Evolutionary conservation across 2,329 filamentous ascomycete genomes (phyloP).

Genomic region (Thielaviopsis ethacetica): DNA sequence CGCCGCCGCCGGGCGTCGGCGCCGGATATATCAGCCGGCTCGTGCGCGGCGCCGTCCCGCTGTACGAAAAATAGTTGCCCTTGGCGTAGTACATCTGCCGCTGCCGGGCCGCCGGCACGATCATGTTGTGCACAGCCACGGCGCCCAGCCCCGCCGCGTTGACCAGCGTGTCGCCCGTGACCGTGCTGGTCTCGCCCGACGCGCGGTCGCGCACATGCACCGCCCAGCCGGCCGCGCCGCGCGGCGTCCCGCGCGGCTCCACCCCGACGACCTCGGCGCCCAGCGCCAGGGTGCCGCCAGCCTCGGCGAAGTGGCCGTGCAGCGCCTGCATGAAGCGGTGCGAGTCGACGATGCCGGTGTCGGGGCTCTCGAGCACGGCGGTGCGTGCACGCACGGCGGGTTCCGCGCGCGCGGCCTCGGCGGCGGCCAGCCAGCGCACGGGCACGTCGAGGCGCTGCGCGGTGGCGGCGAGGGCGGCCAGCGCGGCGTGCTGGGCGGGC

Average conservation of each 20-base stretch:
- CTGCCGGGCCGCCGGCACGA: slow-evolving; percentile 43
- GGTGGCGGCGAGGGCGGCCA: slow-evolving; percentile 32
- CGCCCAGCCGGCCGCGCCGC: slow-evolving; percentile 49
- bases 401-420: slow-evolving; percentile 49
- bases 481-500: slow-evolving; percentile 47
- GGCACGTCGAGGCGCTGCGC: slow-evolving; percentile 37
- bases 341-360: slow-evolving; percentile 80
- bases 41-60: slow-evolving; percentile 43
- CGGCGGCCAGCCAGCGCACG: slow-evolving; percentile 47
- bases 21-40: slow-evolving; percentile 74
- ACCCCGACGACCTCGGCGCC: slow-evolving; percentile 48
- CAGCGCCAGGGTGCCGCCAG: slow-evolving; percentile 58
- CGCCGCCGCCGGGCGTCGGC: slow-evolving; percentile 63
- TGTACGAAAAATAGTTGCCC: slow-evolving; percentile 87
- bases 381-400: slow-evolving; percentile 56
- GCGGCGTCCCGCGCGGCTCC: slow-evolving; percentile 24
- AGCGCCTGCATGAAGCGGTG: slow-evolving; percentile 74
- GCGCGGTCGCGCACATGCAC: slow-evolving; percentile 35
- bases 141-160: slow-evolving; percentile 78
- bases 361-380: slow-evolving; percentile 67
- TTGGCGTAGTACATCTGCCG: slow-evolving; percentile 67
- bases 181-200: slow-evolving; percentile 32
- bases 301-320: slow-evolving; percentile 58
- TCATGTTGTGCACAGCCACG: slow-evolving; percentile 63
- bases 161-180: slow-evolving; percentile 62